Conservation (phyloP, 129 eudicot genomes). For the Kitagawia praeruptora region DNA sequence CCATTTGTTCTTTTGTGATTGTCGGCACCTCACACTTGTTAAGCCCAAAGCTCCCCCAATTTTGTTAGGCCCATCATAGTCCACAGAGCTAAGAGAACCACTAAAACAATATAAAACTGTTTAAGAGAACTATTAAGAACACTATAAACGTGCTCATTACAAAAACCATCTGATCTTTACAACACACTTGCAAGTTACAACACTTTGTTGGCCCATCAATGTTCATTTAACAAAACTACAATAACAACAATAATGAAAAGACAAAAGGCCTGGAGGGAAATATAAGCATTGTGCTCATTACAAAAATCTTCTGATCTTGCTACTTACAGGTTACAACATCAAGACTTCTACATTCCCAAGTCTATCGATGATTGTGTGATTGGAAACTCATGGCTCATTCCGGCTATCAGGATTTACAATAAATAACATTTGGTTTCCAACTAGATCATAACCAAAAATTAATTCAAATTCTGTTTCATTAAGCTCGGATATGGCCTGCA, state of each 20-base stretch:
- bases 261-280: neutral
- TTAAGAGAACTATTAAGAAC: neutral
- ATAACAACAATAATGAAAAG: neutral
- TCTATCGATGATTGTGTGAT: neutral
- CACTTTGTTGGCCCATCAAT: neutral
- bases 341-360: conserved; percentile 6
- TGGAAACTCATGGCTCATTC: neutral
- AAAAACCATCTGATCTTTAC: conserved; percentile 8
- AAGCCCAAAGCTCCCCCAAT: neutral
- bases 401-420: conserved; percentile 2
- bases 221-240: neutral
- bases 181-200: conserved; percentile 9
- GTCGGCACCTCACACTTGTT: neutral
- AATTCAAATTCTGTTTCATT: conserved; percentile 19
- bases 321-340: conserved; percentile 4
- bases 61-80: neutral
- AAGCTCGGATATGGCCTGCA: conserved; percentile 72
- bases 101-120: no score
- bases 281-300: conserved; percentile 20
- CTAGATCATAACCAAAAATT: neutral
- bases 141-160: conserved; percentile 16
- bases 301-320: conserved; percentile 13
- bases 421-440: conserved; percentile 1
- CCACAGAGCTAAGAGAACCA: neutral
- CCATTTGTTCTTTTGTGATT: neutral